These are phyloP conservation scores for Parsonsia alboflavescens DNA, from an alignment of 257 asterid species.

Conservation along the genomic window DNA sequence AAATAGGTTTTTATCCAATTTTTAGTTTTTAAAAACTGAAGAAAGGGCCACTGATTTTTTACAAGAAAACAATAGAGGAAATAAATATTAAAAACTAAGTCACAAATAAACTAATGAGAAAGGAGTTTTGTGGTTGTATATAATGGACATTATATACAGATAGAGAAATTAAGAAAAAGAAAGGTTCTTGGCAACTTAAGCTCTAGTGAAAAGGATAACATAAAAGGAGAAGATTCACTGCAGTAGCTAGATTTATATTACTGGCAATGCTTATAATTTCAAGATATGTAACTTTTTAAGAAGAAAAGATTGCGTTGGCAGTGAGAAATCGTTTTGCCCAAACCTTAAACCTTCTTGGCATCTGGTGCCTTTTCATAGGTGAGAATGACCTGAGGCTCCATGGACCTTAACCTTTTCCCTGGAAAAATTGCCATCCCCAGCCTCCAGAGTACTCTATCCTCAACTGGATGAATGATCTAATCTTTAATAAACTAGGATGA, in stretches of 20 bases:
- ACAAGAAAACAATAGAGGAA: background rate
- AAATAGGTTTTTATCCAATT: no score
- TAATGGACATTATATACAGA: background rate
- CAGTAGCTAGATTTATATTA: background rate
- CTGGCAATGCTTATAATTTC: background rate
- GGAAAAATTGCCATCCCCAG: background rate
- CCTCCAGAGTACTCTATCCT: background rate
- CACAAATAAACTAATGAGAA: background rate
- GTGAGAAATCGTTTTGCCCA: background rate
- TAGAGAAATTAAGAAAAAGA: background rate
- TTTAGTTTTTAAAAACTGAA: no score
- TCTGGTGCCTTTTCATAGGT: background rate
- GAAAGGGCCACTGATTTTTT: no score
- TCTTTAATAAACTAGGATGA: background rate
- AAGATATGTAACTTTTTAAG: background rate
- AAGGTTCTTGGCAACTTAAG: background rate
- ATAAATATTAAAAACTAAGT: background rate
- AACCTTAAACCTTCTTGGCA: background rate
- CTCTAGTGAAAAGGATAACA: background rate
- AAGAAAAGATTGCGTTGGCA: background rate
- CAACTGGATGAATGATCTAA: background rate
- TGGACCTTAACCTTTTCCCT: background rate
- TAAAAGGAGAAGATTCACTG: background rate
- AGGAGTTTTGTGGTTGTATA: background rate
- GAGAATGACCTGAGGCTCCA: background rate